Base-by-base conservation (phyloP, 2,329 filamentous ascomycete genomes). In the Fusarium solani-melongenae region DNA sequence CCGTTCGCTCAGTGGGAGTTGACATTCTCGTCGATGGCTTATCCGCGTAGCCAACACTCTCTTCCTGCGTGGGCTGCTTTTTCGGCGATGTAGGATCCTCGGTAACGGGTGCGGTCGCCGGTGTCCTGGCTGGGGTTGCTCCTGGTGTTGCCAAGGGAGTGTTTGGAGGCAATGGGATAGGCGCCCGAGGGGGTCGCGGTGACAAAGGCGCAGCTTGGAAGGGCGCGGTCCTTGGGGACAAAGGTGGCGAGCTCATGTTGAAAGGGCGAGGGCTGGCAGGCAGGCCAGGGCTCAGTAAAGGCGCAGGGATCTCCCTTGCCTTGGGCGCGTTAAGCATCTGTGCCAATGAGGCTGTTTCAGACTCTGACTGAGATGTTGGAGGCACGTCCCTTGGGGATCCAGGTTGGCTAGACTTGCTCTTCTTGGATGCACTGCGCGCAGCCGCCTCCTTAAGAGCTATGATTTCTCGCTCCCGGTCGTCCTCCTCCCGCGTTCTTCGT, bases 401-500 rank as follows among this genome's bases (percentile, higher is more conserved):
- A 57, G 67, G 73, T 34, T 79, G 76, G 62, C 76, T 79, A 15
- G 77, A 86, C 86, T 88, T 91, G 81, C 88, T 92, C 86, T 93
- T 94, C 80, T 93, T 94, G 0, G 93, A 95, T 33, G 90, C 84
- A 81, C 93, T 95, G 67, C 92, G 88, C 31, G 88, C 87, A 78
- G 94, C 92, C 14, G 92, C 89, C 76, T 95, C 91, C 78, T 91
- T 88, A 55, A 89, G 80, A 1, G 89, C 90, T n/a, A 91, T 81
- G 15, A 90, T 86, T 79, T 96, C 94, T 56, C 95, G 90, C 63
- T 94, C 89, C 63, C 88, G 88, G 75, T 98, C 94, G 77, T 98
- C 95, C 70, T 98, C 94, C 80, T 96, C 94, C 61, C 95, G 89
- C 4, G 95, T 98, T 81, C 93, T 94, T 76, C 94, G 88, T 67